Evolutionary conservation across 1,139 yeast genomes (phyloP).

Genomic region (Lodderomyces orthopsilosis): DNA sequence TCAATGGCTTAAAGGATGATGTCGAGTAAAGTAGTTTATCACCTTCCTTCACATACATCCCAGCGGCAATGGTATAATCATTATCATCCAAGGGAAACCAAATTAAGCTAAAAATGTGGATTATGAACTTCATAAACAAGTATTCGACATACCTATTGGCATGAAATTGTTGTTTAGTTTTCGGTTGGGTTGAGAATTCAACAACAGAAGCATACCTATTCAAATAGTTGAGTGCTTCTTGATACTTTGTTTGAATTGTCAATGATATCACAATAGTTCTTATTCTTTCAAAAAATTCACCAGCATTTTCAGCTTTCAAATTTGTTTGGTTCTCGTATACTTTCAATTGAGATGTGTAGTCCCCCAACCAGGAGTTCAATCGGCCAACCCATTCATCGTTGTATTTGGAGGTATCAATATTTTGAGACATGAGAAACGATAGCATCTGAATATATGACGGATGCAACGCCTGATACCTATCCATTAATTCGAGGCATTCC

Average conservation of each 20-base stretch:
- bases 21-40: conserved; percentile 10
- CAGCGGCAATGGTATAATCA: conserved; percentile 4
- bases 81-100: conserved; percentile 21
- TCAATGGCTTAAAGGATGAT: conserved; percentile 17
- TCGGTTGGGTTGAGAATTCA: conserved; percentile 26
- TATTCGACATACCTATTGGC: conserved; percentile 27
- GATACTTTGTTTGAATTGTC: conserved; percentile 21
- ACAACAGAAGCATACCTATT: conserved; percentile 20
- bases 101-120: conserved; percentile 19
- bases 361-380: conserved; percentile 2
- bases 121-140: conserved; percentile 23
- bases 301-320: conserved; percentile 2
- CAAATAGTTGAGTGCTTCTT: conserved; percentile 19
- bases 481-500: conserved; percentile 18
- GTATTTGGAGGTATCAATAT: conserved; percentile 1
- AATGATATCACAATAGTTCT: conserved; percentile 11
- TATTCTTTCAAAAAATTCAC: conserved; percentile 11
- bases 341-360: conserved; percentile 3
- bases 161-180: conserved; percentile 18
- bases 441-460: conserved; percentile 16
- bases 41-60: conserved; percentile 7
- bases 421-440: conserved; percentile 9
- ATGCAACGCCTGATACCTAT: conserved; percentile 20
- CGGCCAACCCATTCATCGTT: conserved; percentile 6
- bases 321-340: conserved; percentile 2